Evolutionary conservation across 1,139 yeast genomes (phyloP).

Genomic region (Zygosaccharomyces sapae): DNA sequence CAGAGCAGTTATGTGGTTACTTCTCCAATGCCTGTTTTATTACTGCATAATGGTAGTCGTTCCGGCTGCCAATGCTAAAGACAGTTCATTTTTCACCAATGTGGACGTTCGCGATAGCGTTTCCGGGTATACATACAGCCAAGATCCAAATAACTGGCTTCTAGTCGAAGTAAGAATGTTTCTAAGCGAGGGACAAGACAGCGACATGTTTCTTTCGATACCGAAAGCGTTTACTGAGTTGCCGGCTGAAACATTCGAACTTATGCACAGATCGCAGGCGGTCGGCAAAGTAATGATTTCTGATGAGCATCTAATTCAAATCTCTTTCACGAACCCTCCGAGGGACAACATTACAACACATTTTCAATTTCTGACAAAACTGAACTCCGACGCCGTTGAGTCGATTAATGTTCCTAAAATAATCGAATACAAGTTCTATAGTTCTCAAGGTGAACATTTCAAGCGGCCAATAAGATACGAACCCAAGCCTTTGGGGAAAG

Average conservation of each 20-base stretch:
- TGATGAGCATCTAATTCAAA: neutral
- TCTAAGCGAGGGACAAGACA: constrained; percentile 20
- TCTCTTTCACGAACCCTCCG: neutral
- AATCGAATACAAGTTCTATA: constrained; percentile 23
- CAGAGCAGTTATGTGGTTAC: neutral
- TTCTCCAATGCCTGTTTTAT: neutral
- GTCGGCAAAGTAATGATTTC: constrained; percentile 1
- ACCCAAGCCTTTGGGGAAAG: constrained; percentile 16
- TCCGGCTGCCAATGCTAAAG: neutral
- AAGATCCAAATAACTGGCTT: constrained; percentile 31
- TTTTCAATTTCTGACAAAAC: constrained; percentile 27
- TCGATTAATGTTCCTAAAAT: constrained; percentile 18
- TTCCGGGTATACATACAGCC: constrained; percentile 22
- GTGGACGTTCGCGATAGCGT: constrained; percentile 26
- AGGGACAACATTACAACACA: constrained; percentile 18
- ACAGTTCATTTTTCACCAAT: constrained; percentile 18
- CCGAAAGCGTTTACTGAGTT: constrained; percentile 25
- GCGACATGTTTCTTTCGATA: constrained; percentile 23
- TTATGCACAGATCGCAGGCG: constrained; percentile 1
- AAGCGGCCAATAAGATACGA: constrained; percentile 20
- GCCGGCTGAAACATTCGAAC: constrained; percentile 13
- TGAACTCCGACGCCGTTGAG: constrained; percentile 18
- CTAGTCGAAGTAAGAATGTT: constrained; percentile 25
- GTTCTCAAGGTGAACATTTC: constrained; percentile 22
- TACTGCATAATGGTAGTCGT: neutral